Evolutionary conservation across 1,139 yeast species (phyloP).

Genomic region (Hemisphaericaspora lyxosophila): DNA sequence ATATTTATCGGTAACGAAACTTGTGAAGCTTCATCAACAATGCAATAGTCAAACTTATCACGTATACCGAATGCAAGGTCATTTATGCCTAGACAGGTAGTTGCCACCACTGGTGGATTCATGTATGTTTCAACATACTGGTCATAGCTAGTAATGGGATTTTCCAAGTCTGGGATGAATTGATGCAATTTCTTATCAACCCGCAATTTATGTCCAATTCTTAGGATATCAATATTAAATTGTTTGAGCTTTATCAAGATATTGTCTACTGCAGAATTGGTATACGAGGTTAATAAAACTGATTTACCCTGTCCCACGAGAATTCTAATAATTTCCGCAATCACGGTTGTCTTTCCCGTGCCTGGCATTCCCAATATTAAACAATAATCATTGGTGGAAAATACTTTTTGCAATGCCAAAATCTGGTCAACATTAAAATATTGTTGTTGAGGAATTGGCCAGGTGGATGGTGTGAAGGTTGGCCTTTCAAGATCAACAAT

Average conservation of each 20-base stretch:
- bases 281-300: slow-evolving; percentile 79
- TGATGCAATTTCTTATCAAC: slow-evolving; percentile 64
- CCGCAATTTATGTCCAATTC: slow-evolving; percentile 57
- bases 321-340: slow-evolving; percentile 67
- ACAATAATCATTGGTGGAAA: slow-evolving; percentile 71
- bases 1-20: slow-evolving; percentile 86
- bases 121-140: slow-evolving; percentile 48
- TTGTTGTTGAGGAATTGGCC: slow-evolving; percentile 1
- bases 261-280: slow-evolving; percentile 96
- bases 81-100: slow-evolving; percentile 79
- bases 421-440: slow-evolving; percentile 63
- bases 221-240: slow-evolving; percentile 44
- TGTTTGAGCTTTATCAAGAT: slow-evolving; percentile 69
- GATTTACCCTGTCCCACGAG: slow-evolving; percentile 62
- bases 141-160: slow-evolving; percentile 40
- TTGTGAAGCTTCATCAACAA: slow-evolving; percentile 95
- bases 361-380: slow-evolving; percentile 97
- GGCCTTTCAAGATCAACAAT: slow-evolving; percentile 59
- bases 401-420: slow-evolving; percentile 62
- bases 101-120: slow-evolving; percentile 75
- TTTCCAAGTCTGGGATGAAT: slow-evolving; percentile 48
- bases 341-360: slow-evolving; percentile 94
- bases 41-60: slow-evolving; percentile 81
- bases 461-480: slow-evolving; percentile 11
- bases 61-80: slow-evolving; percentile 60